Evolutionary conservation across 73 alveolate species (phyloP).

Genomic region (Paramecium primaurelia): DNA sequence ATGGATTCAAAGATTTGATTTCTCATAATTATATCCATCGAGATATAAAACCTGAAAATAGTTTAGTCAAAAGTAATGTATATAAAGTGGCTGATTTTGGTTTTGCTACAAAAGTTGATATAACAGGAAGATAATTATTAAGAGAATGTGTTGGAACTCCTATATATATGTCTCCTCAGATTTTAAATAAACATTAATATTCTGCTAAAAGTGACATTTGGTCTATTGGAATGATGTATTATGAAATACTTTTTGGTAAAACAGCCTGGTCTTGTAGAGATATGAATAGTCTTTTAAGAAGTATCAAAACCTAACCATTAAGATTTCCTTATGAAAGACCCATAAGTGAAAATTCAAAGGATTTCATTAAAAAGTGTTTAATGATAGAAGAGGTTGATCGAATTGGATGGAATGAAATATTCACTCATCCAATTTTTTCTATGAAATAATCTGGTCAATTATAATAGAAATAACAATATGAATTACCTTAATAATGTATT

Average conservation of each 20-base stretch:
- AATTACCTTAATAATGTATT: background rate
- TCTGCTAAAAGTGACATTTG: slow-evolving; percentile 60
- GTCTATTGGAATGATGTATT: slow-evolving; percentile 65
- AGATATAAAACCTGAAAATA: slow-evolving; percentile 74
- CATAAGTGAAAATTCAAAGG: background rate
- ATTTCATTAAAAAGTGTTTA: slow-evolving; percentile 35
- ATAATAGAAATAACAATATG: background rate
- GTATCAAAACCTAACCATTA: slow-evolving; percentile 32
- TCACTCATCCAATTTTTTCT: slow-evolving; percentile 20
- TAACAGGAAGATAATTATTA: slow-evolving; percentile 32
- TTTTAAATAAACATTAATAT: slow-evolving; percentile 17
- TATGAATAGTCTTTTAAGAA: slow-evolving; percentile 34
- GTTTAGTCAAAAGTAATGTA: slow-evolving; percentile 49
- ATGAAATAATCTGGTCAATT: background rate
- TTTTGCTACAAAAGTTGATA: slow-evolving; percentile 56
- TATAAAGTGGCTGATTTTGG: slow-evolving; percentile 65
- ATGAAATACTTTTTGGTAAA: slow-evolving; percentile 58
- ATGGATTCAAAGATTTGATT: slow-evolving; percentile 50
- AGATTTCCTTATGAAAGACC: slow-evolving; percentile 62
- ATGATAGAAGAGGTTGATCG: slow-evolving; percentile 37
- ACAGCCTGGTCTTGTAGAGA: slow-evolving; percentile 63
- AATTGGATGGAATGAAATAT: slow-evolving; percentile 52
- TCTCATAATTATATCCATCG: slow-evolving; percentile 72
- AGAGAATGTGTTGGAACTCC: slow-evolving; percentile 65
- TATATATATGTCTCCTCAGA: slow-evolving; percentile 54